Base-by-base conservation (phyloP, 345 rosid genomes). In the Melastoma malabathricum region DNA sequence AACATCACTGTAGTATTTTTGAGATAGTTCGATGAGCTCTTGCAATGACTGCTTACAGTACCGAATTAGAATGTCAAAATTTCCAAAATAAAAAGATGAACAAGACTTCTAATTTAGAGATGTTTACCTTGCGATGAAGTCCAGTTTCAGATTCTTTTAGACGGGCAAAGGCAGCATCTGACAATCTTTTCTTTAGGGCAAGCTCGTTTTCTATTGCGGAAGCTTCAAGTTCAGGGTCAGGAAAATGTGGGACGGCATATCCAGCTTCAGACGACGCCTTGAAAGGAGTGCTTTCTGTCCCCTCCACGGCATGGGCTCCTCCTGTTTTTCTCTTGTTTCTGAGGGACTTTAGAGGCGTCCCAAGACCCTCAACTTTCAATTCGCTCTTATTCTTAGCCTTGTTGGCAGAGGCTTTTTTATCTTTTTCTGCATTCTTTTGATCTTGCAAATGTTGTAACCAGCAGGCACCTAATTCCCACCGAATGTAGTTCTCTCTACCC, bases 381-480 rank as follows among this genome's bases (percentile, higher is more conserved):
- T 87, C 96, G 56, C 64, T 77, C 75, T 75, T 82, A 59, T 70
- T 77, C 75, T 79, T 82, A 60, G 73, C 59, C 75, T 82, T 92
- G 65, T 84, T 89, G 59, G 29, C 52, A 39, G 71, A 64, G 50
- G 67, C 55, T 54, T 92, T 92, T 72, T 84, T 87, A 55, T 87
- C 93, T 47, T 92, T 87, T 52, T 84, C 95, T 17, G 84, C 59
- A 70, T 70, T 87, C 49, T 79, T 92, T 69, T 79, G 88, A 64
- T 92, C 98, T 72, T 84, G 98, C 67, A 92, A 73, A 76, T 87
- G 94, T 43, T 84, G 98, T 68, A 92, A 74, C 98, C 98, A 92
- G 67, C 98, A 87, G 64, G 98, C 95, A 63, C 98, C 96, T 52
- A 92, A 95, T 64, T 92, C 98, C 98, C 98, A 92, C 75, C 98